Percentiles rank a stretch among this genome's conserved stretches.
Evolutionary conservation across 345 rosid species (phyloP).

Genomic region (Brassica napus): DNA sequence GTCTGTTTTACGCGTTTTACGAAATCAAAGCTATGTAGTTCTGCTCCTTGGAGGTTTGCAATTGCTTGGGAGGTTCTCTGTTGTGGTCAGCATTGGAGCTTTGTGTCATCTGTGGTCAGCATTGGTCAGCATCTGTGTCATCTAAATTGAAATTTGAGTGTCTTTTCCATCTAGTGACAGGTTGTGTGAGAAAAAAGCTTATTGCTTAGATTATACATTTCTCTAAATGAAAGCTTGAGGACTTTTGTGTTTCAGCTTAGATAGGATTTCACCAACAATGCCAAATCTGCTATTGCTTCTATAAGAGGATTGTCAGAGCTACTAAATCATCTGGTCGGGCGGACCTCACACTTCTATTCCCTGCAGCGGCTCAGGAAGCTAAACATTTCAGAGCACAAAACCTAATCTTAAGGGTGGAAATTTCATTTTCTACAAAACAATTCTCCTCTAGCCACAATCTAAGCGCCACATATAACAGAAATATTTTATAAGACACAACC

Average conservation of each 20-base stretch:
- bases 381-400: constrained; percentile 66
- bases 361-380: constrained; percentile 81
- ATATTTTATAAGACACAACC: too few species aligned
- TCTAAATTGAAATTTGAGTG: too few species aligned
- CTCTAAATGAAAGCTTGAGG: neutral
- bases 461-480: too few species aligned
- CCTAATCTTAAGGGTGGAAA: constrained; percentile 82
- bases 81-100: too few species aligned
- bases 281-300: constrained; percentile 45
- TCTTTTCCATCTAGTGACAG: too few species aligned
- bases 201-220: too few species aligned
- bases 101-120: too few species aligned
- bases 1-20: neutral
- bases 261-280: constrained; percentile 77
- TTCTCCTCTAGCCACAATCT: constrained; percentile 1
- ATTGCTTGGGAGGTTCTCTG: neutral
- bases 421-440: constrained; percentile 1
- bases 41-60: neutral
- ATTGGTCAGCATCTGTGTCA: too few species aligned
- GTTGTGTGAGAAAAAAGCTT: too few species aligned
- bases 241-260: constrained; percentile 47
- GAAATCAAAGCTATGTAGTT: neutral
- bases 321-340: constrained; percentile 62
- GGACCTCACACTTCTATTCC: constrained; percentile 78
- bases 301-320: too few species aligned